Percentiles rank a stretch among this genome's conserved stretches.
phyloP scores from a whole-genome alignment of 441 rosid species.

The Pelargonium australe region DNA sequence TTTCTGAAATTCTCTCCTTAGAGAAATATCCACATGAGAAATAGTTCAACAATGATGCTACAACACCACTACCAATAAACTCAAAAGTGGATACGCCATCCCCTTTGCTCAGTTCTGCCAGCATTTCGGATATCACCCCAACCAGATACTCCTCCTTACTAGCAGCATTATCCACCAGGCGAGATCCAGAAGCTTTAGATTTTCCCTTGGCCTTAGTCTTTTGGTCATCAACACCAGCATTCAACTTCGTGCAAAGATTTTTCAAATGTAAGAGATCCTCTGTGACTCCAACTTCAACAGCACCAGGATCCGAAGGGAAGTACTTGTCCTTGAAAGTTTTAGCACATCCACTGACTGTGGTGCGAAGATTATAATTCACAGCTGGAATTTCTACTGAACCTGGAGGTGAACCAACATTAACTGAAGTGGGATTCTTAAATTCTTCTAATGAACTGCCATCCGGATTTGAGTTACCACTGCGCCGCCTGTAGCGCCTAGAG shows the following conservation, averaged over 20 bases:
- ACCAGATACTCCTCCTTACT: conserved; percentile 79
- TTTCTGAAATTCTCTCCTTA: conserved; percentile 76
- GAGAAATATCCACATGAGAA: conserved; percentile 84
- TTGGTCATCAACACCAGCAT: conserved; percentile 75
- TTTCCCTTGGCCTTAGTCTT: conserved; percentile 87
- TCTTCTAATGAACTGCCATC: conserved; percentile 70
- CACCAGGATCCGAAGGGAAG: conserved; percentile 72
- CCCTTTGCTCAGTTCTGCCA: conserved; percentile 83
- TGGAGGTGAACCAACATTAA: conserved; percentile 58
- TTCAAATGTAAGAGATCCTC: conserved; percentile 87
- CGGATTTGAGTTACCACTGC: conserved; percentile 52
- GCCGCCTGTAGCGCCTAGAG: conserved; percentile 86
- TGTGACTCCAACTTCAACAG: conserved; percentile 80
- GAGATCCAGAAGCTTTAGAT: conserved; percentile 65
- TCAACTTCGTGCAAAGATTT: conserved; percentile 75
- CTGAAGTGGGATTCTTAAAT: conserved; percentile 42
- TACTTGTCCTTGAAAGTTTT: conserved; percentile 88
- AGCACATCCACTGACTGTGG: conserved; percentile 75
- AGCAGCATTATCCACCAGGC: conserved; percentile 41
- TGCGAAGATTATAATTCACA: conserved; percentile 59
- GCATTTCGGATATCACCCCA: conserved; percentile 76
- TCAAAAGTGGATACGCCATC: conserved; percentile 99
- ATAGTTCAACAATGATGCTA: conserved; percentile 81
- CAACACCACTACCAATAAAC: conserved; percentile 98
- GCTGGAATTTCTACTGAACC: conserved; percentile 61